Base-by-base conservation (phyloP, 225 moss, liverwort and hornwort species). In the Thuidium tamariscinum region DNA sequence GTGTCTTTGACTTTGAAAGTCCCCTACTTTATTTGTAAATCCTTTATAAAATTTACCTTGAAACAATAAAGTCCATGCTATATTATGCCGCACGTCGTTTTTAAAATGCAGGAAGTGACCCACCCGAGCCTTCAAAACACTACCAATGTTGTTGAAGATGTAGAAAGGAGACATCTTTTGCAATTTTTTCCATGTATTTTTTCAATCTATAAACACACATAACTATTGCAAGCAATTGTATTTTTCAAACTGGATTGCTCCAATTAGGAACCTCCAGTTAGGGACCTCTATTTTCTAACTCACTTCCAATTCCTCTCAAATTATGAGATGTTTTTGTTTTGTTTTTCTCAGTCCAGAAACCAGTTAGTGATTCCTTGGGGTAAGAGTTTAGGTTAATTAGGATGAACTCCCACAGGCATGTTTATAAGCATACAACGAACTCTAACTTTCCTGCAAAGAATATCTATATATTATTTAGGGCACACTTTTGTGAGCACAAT, bases 171-270 rank as follows among this genome's bases (percentile, higher is more conserved):
- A 29, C 9, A 70, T 44, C 27, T 10, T 13, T 71, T 46, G 10
- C 44, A 71, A 9, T 9, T 70, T 16, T 42, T 27, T 42, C 2
- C 5, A 8, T 39, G 1, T 25, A 23, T 39, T 14, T 14, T 15
- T 7, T 22, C 1, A 0, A 2, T 41, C 0, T 69, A 41, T 26
- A 41, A 23, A 26, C 1, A 2, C 3, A 71, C 29, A 44, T 8
- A 17, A 29, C 27, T 44, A 14, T 27, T 44, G 3, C 10, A 44
- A 3, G 29, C 27, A 16, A 44, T 6, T 44, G 3, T 9, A 27
- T 44, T 26, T 63, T 70, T 16, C 3, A 27, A 0, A 44, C 44
- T 1, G 2, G 0, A 71, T 71, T 44, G 27, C 71, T 44, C 16
- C 17, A 71, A 71, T 44, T 16, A 16, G 10, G 9, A 5, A 71